Percentiles rank a stretch among this genome's conserved stretches.
These are phyloP conservation scores for Spencermartinsiella europaea DNA, from an alignment of 805 yeast species.

Conservation along the genomic window DNA sequence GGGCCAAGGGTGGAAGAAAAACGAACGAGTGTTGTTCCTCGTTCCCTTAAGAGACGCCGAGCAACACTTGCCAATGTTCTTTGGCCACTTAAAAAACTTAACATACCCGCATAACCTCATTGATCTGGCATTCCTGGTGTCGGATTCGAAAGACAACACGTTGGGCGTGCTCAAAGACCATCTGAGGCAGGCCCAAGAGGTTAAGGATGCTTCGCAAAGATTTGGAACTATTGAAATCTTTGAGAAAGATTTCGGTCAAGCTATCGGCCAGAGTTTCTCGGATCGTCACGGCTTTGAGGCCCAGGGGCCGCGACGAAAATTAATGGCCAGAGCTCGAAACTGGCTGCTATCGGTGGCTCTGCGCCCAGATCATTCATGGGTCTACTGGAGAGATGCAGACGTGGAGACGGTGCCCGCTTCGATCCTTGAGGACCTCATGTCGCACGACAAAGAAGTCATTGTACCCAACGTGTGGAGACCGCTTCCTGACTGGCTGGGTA, in stretches of 20 bases:
- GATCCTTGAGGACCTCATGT: conserved; percentile 88
- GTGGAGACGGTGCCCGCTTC: conserved; percentile 90
- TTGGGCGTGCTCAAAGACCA: conserved; percentile 58
- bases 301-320: conserved; percentile 91
- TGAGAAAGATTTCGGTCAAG: conserved; percentile 90
- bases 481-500: conserved; percentile 82
- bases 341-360: conserved; percentile 88
- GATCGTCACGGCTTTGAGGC: conserved; percentile 97
- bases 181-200: conserved; percentile 58
- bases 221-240: conserved; percentile 84
- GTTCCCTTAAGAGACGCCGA: conserved; percentile 94
- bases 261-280: conserved; percentile 87
- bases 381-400: conserved; percentile 97
- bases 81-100: conserved; percentile 69
- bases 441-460: conserved; percentile 83
- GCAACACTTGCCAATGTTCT: conserved; percentile 83
- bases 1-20: conserved; percentile 70
- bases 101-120: conserved; percentile 84
- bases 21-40: conserved; percentile 74
- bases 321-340: conserved; percentile 95
- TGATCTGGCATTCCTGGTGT: conserved; percentile 79
- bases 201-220: conserved; percentile 53
- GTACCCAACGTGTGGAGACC: conserved; percentile 99
- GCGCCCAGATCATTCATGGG: conserved; percentile 94
- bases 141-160: conserved; percentile 87